Evolutionary conservation across 169 alveolate genomes (phyloP).

Genomic region (Plasmodium vivax): DNA sequence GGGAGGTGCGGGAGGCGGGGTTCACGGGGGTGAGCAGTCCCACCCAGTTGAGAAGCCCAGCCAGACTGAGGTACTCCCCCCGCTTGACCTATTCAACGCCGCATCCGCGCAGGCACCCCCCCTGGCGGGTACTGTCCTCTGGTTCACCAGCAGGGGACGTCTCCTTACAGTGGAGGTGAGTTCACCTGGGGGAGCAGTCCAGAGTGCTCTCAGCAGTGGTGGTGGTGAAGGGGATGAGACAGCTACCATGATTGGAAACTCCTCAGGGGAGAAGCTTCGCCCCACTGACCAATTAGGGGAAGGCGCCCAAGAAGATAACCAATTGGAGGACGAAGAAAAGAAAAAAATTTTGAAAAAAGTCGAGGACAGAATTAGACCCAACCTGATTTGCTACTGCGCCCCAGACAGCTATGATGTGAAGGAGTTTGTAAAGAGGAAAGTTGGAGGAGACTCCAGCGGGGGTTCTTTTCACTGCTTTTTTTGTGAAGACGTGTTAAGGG

Average conservation of each 20-base stretch:
- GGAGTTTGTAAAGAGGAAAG: conserved; percentile 15
- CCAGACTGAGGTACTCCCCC: background rate
- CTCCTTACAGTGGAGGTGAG: background rate
- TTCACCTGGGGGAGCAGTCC: background rate
- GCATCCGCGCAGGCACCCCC: background rate
- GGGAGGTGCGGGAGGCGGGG: background rate
- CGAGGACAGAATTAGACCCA: conserved; percentile 36
- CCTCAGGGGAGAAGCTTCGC: background rate
- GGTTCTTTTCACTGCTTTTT: conserved; percentile 12
- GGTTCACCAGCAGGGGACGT: background rate
- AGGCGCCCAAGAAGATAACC: background rate
- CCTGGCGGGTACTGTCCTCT: background rate
- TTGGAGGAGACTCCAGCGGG: background rate
- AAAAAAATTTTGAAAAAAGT: conserved; percentile 31
- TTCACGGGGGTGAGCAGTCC: background rate
- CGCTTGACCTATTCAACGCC: background rate
- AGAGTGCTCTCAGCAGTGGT: background rate
- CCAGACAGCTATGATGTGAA: conserved; percentile 36
- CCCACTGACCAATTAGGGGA: background rate
- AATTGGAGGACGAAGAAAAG: conserved; percentile 27
- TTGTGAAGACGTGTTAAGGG: conserved; percentile 31
- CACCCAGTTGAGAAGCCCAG: background rate
- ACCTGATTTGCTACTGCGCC: conserved; percentile 30
- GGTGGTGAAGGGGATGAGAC: background rate
- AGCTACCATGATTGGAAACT: background rate